Evolutionary conservation across 2,329 filamentous ascomycete genomes (phyloP).

Genomic region (Fusarium coffeatum): DNA sequence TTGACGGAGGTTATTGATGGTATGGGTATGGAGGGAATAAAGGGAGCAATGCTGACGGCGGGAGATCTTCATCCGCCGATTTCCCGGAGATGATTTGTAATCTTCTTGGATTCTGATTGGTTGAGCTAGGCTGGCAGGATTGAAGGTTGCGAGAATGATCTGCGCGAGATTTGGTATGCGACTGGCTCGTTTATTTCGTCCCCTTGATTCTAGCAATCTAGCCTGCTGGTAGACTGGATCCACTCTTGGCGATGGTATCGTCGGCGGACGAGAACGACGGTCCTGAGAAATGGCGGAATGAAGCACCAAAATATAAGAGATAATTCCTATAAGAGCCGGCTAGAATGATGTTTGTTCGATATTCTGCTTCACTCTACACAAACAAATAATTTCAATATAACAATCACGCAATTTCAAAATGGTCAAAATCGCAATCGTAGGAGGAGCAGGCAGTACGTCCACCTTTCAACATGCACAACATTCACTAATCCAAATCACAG

Average conservation of each 20-base stretch:
- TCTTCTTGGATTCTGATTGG: background rate
- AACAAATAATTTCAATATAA: background rate
- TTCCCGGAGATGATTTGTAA: constrained; percentile 32
- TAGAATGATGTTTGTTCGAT: fast-evolving
- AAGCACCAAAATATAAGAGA: no score
- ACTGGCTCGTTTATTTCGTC: background rate
- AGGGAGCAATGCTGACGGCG: background rate
- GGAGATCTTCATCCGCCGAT: constrained; percentile 31
- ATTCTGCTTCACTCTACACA: no score
- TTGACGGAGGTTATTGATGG: background rate
- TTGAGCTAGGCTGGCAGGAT: fast-evolving
- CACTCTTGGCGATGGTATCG: background rate
- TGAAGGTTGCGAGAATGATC: background rate
- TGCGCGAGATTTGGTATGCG: fast-evolving
- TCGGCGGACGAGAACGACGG: background rate
- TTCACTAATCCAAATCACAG: constrained; percentile 46
- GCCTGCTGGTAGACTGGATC: no score
- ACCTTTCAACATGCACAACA: no score
- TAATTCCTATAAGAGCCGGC: background rate
- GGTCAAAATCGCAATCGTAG: constrained; percentile 43
- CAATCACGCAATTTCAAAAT: constrained; percentile 8
- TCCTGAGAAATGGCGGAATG: constrained; percentile 8
- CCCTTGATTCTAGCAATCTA: background rate
- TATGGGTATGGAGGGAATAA: background rate
- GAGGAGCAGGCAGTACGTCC: constrained; percentile 38